Conservation (phyloP, 169 alveolate species). For the Plasmodium yoelii region DNA sequence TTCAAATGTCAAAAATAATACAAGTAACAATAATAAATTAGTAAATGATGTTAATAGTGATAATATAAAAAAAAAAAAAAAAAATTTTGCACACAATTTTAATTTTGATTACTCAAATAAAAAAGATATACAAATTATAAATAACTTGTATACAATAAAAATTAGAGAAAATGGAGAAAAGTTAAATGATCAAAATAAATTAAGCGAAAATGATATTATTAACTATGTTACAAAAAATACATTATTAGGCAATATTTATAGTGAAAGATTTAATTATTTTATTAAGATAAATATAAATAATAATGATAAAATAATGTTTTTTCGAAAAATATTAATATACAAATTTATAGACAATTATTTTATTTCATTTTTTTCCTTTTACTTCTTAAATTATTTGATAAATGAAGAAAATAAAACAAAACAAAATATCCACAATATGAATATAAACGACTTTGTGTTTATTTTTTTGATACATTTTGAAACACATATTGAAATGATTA, state of each 20-base stretch:
- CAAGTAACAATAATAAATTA: too few relatives aligned
- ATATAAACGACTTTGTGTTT: constrained; percentile 27
- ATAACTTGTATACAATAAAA: constrained; percentile 19
- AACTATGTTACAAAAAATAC: constrained; percentile 12
- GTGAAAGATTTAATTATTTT: constrained; percentile 22
- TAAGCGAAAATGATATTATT: constrained; percentile 15
- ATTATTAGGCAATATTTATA: background rate
- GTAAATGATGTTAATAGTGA: background rate
- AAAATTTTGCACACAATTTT: background rate
- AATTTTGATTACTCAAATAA: background rate
- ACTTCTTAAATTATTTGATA: constrained; percentile 6
- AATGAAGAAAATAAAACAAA: background rate
- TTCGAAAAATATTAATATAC: constrained; percentile 54
- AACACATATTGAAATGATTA: constrained; percentile 66
- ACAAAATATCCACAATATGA: background rate
- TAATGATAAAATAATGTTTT: constrained; percentile 10
- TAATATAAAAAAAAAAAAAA: background rate
- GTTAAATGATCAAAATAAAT: constrained; percentile 10
- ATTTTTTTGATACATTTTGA: constrained; percentile 53
- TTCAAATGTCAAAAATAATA: too few relatives aligned
- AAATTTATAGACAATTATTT: constrained; percentile 62
- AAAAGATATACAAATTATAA: constrained; percentile 3
- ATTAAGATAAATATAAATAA: constrained; percentile 32
- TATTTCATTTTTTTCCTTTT: constrained; percentile 51
- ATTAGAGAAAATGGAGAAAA: constrained; percentile 7